A percentile compares a stretch with the other conserved stretches of the same genome.
Evolutionary conservation across 2,329 filamentous ascomycete genomes (phyloP).

Genomic region (Pyrenophora tritici-repentis): DNA sequence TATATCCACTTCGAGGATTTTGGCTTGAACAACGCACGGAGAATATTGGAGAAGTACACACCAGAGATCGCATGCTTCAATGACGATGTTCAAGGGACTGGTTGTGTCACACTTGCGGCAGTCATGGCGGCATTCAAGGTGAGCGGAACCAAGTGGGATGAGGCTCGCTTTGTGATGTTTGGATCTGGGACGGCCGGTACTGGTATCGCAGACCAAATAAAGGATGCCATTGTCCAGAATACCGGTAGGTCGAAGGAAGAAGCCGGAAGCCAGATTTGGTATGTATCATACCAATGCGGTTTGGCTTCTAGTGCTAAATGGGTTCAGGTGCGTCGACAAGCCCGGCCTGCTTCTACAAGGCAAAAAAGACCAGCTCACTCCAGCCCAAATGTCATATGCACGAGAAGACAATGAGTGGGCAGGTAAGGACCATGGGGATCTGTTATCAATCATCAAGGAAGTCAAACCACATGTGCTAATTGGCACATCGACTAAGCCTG

Average conservation of each 20-base stretch:
- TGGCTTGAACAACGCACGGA: constrained; percentile 74
- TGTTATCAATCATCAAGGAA: constrained; percentile 69
- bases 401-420: constrained; percentile 68
- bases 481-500: constrained; percentile 79
- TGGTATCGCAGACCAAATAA: constrained; percentile 83
- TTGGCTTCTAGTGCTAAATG: constrained; percentile 13
- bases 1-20: constrained; percentile 94
- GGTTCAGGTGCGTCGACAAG: constrained; percentile 75
- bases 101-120: constrained; percentile 82
- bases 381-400: constrained; percentile 70
- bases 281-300: constrained; percentile 8
- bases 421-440: constrained; percentile 58
- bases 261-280: constrained; percentile 81
- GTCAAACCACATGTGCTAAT: constrained; percentile 82
- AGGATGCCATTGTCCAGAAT: constrained; percentile 76
- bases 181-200: constrained; percentile 82
- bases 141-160: constrained; percentile 66
- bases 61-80: constrained; percentile 82
- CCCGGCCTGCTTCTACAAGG: constrained; percentile 73
- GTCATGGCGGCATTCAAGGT: constrained; percentile 78
- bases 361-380: constrained; percentile 64
- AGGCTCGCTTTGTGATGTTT: constrained; percentile 75
- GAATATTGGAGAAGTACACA: constrained; percentile 76
- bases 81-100: constrained; percentile 88
- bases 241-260: constrained; percentile 70